Base-by-base conservation (phyloP, 1,284 basidiomycete genomes). In the Pascua guehoae region DNA sequence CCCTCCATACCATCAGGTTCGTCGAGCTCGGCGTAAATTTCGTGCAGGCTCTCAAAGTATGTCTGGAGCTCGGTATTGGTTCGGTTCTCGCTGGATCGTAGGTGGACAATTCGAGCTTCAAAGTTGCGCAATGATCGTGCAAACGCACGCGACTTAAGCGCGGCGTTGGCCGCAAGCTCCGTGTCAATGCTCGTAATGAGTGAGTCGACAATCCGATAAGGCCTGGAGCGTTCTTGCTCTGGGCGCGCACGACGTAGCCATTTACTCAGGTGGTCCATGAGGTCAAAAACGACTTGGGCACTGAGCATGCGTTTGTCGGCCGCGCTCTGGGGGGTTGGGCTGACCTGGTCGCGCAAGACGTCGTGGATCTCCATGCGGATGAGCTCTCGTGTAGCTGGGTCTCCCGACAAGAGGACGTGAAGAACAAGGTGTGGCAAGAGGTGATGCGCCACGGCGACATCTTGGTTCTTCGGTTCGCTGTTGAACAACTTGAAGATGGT, bases 1-100 rank as follows among this genome's bases (percentile, higher is more conserved):
- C 96, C 96, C 77, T 98, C 94, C 96, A 99, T 99, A 12, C 96
- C 96, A 76, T 99, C 96, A 0, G 96, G 96, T 72, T 99, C 94
- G 71, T 99, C 94, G 5, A 99, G 82, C 56, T 91, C 84, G 12
- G 96, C 89, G 73, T 99, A 99, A 62, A 98, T 96, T 72, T 96
- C 87, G 70, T 99, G 96, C 41, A 98, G 79, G 38, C 86, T 85
- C 70, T 98, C 96, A 70, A 92, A 98, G 73, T 92, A 88, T 1
- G 79, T 80, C 52, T 91, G 85, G 1, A 93, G 79, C 17, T 88
- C 83, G 48, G 79, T 73, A 40, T 63, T 63, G 11, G 57, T 58
- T 17, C 79, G 73, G 0, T 80, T 76, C 63, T 69, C 70, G 47
- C 79, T 74, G 57, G 81, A 78, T 56, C 81, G 80, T 37, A 88